phyloP scores from a whole-genome alignment of 371 early-diverging fungal species.

The Lichtheimia hyalospora region DNA sequence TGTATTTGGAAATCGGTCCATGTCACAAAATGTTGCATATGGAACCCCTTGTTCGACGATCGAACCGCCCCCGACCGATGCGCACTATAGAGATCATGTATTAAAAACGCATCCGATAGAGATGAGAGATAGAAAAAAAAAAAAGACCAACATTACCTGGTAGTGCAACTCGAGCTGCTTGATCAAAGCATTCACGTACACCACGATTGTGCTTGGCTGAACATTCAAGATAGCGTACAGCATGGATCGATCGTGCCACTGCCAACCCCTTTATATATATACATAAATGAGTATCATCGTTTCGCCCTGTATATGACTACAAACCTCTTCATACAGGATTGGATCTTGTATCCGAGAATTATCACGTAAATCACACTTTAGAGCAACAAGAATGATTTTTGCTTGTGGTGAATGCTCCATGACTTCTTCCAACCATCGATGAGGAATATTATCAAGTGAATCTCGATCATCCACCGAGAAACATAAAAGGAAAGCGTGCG shows the following conservation, averaged over 20 bases:
- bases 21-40: too few species aligned
- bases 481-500: slow-evolving; percentile 58
- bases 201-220: slow-evolving; percentile 58
- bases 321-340: slow-evolving; percentile 51
- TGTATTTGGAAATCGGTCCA: too few species aligned
- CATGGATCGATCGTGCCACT: slow-evolving; percentile 47
- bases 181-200: slow-evolving; percentile 53
- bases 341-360: slow-evolving; percentile 28
- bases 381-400: slow-evolving; percentile 51
- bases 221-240: slow-evolving; percentile 53
- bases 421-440: slow-evolving; percentile 57
- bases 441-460: slow-evolving; percentile 54
- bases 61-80: too few species aligned
- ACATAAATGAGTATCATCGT: not conserved
- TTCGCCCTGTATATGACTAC: not conserved
- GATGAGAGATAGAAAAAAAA: not conserved
- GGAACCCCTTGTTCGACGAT: too few species aligned
- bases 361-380: slow-evolving; percentile 59
- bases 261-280: slow-evolving; percentile 36
- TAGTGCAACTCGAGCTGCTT: slow-evolving; percentile 50
- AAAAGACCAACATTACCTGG: slow-evolving; percentile 21
- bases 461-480: slow-evolving; percentile 59
- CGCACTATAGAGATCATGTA: not conserved
- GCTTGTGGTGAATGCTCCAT: slow-evolving; percentile 43
- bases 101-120: not conserved